phyloP scores from a whole-genome alignment of 2,329 filamentous ascomycete genomes.

The Fusarium sp. region DNA sequence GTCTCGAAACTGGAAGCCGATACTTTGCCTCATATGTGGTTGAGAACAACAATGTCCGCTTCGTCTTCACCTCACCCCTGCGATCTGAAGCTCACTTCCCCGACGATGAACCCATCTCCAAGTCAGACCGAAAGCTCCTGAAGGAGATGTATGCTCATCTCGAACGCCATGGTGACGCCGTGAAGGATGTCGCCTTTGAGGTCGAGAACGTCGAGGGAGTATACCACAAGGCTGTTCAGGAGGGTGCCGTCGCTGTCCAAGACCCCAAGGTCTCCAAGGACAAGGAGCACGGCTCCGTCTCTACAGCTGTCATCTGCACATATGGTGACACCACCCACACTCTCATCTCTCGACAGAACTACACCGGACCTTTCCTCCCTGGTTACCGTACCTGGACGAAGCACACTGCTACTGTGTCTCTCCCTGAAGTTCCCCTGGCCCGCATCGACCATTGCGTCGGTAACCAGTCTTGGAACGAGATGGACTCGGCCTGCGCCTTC shows the following conservation, averaged over 20 bases:
- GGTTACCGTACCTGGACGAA: conserved; percentile 74
- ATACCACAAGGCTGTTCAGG: conserved; percentile 77
- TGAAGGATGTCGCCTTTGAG: conserved; percentile 95
- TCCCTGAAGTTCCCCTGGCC: conserved; percentile 75
- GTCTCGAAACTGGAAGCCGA: conserved; percentile 88
- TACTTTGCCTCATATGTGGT: conserved; percentile 87
- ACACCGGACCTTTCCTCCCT: conserved; percentile 83
- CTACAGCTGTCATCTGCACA: conserved; percentile 84
- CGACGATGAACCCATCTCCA: conserved; percentile 70
- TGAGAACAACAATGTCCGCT: conserved; percentile 79
- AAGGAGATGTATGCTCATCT: conserved; percentile 84
- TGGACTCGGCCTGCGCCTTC: conserved; percentile 74
- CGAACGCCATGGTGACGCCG: conserved; percentile 89
- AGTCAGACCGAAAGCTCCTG: conserved; percentile 74
- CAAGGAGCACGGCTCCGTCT: conserved; percentile 73
- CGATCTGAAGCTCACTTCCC: conserved; percentile 69
- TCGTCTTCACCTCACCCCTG: conserved; percentile 86
- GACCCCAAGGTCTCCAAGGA: conserved; percentile 68
- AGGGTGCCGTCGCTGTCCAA: conserved; percentile 72
- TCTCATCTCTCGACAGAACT: conserved; percentile 78
- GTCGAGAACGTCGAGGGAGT: conserved; percentile 89
- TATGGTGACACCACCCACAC: conserved; percentile 98
- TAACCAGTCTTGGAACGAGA: conserved; percentile 95
- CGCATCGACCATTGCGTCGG: conserved; percentile 97
- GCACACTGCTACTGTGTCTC: conserved; percentile 53